Evolutionary conservation across 805 yeast genomes (phyloP), one percentile per base, ranked within the genome.

Genomic region (Saccharomycopsis olivae): DNA sequence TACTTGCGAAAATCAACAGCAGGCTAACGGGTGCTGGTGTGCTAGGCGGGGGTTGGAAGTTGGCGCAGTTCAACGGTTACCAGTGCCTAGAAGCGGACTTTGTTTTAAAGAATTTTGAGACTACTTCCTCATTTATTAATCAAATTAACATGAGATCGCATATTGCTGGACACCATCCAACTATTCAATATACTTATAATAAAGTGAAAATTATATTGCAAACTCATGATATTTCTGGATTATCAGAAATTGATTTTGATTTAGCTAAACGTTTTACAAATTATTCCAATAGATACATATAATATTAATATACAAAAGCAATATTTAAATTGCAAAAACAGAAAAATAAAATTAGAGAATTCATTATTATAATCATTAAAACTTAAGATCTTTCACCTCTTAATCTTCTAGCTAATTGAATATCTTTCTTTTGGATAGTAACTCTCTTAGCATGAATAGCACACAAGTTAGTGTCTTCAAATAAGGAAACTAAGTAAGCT

Each of bases 371-470:
- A n/a, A n/a, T n/a, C n/a, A n/a, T n/a, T n/a, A 15, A 18, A 31
- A 31, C 19, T 60, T 76, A 82, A 53, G 89, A 75, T 79, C 92
- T 80, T 72, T 83, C 94, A 67, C 96, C 97, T 71, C 96, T 81
- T 64, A 89, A 78, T 73, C 97, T 83, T 73, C 96, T 83, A 53
- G 97, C 98, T 61, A 89, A 75, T 62, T 88, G 95, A 64, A 89
- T 85, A 66, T 89, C 98, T 71, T 88, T 88, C 85, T 87, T 89
- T 75, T 86, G 95, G 60, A 89, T 86, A 51, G 98, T 89, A 55
- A 89, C 97, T 71, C 98, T 82, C 79, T 92, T 89, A 58, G 97
- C 98, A 68, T 89, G 98, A 54, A 87, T 85, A 51, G 97, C 96
- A 71, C 96, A 92, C 71, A 89, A 75, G 73, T 88, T 89, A 52